phyloP scores from a whole-genome alignment of 768 basidiomycete genomes.

The Boletus eberwhitei region DNA sequence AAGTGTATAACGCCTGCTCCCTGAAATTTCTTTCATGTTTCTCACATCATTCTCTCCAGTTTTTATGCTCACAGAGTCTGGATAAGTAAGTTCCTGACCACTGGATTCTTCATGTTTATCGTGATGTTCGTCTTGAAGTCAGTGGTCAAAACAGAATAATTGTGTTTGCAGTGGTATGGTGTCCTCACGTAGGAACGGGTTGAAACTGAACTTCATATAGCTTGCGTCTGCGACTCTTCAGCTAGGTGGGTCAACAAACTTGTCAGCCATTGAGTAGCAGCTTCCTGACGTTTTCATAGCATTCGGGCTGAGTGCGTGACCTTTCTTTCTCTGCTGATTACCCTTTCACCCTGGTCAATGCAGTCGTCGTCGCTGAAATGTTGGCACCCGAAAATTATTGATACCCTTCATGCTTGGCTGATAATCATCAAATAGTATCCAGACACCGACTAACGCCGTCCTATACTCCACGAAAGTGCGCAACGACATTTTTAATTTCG shows the following conservation, averaged over 20 bases:
- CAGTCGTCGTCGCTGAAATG: neutral
- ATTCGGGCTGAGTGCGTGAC: slow-evolving; percentile 7
- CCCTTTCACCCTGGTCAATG: neutral
- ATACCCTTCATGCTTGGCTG: neutral
- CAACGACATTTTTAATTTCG: too few species aligned
- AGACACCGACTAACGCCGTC: neutral
- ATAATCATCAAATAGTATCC: neutral
- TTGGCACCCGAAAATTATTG: neutral
- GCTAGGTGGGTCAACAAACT: slow-evolving; percentile 1
- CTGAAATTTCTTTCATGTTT: neutral
- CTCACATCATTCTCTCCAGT: neutral
- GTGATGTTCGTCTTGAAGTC: slow-evolving; percentile 4
- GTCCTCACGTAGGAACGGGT: neutral
- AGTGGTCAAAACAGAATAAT: slow-evolving; percentile 6
- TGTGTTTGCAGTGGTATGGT: slow-evolving; percentile 14
- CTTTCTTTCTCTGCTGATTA: neutral
- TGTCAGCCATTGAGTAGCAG: neutral
- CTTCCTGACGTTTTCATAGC: neutral
- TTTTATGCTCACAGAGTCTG: slow-evolving; percentile 24
- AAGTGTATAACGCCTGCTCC: slow-evolving; percentile 4
- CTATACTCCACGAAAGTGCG: neutral
- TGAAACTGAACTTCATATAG: neutral
- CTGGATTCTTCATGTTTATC: neutral
- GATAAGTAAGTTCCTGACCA: slow-evolving; percentile 15
- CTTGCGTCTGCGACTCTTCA: slow-evolving; percentile 5